These are phyloP conservation scores for Buddleja alternifolia DNA, from an alignment of 257 asterid species.

Conservation along the genomic window DNA sequence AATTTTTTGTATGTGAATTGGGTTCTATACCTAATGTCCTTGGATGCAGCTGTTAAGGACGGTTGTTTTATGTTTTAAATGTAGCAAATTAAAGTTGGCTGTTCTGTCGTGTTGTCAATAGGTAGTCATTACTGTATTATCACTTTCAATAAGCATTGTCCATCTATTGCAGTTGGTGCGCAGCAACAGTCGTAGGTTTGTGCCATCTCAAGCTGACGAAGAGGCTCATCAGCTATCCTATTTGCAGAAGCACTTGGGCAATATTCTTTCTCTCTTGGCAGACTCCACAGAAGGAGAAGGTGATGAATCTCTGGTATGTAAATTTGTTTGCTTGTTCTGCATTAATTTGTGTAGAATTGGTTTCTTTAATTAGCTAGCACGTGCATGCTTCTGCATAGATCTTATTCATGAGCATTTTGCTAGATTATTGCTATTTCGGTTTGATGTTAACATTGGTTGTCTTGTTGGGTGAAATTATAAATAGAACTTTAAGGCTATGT, in stretches of 20 bases:
- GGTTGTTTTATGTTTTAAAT: background rate
- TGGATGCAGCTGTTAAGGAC: background rate
- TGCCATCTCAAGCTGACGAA: slow-evolving; percentile 95
- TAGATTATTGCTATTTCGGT: background rate
- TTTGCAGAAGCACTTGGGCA: slow-evolving; percentile 86
- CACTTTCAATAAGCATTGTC: slow-evolving; percentile 16
- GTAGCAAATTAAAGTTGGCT: background rate
- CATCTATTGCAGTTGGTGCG: slow-evolving; percentile 76
- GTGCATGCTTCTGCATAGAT: slow-evolving; percentile 6
- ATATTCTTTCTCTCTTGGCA: slow-evolving; percentile 88
- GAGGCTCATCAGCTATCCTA: slow-evolving; percentile 97
- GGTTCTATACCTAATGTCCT: background rate
- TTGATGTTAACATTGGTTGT: background rate
- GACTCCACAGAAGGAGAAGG: slow-evolving; percentile 77
- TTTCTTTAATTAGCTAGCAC: slow-evolving; percentile 10
- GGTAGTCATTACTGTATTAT: slow-evolving; percentile 7
- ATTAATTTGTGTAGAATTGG: background rate
- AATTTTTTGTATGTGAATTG: background rate
- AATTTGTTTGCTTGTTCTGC: slow-evolving; percentile 15
- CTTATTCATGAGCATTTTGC: background rate
- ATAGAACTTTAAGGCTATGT: no score
- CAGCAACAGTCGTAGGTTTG: slow-evolving; percentile 86
- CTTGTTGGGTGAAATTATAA: background rate
- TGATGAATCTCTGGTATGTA: slow-evolving; percentile 79
- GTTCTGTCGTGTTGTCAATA: slow-evolving; percentile 1